Percentiles rank a stretch among this genome's conserved stretches.
Conservation (phyloP, 768 basidiomycete genomes). For the Pholiota conissans region DNA sequence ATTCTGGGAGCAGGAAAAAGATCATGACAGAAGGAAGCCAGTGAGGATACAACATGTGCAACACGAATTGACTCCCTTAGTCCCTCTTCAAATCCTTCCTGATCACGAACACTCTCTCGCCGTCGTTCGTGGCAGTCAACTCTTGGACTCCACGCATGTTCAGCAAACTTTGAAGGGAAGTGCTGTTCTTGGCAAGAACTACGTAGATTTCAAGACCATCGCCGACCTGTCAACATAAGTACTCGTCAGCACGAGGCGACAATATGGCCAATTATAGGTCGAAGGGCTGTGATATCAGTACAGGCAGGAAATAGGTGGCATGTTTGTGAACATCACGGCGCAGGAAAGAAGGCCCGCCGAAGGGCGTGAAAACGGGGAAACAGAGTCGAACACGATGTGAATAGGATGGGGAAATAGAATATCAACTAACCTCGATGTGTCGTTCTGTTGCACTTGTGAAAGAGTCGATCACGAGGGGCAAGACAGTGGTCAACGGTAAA, state of each 20-base stretch:
- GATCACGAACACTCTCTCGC: conserved; percentile 76
- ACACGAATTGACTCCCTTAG: conserved; percentile 32
- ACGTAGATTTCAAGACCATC: conserved; percentile 94
- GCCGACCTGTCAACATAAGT: conserved; percentile 63
- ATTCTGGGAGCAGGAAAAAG: conserved; percentile 18
- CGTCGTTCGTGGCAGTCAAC: conserved; percentile 56
- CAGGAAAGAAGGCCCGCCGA: conserved; percentile 1
- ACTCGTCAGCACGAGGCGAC: conserved; percentile 15
- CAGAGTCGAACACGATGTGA: conserved; percentile 5
- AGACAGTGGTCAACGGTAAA: conserved; percentile 76
- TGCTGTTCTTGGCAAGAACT: conserved; percentile 69
- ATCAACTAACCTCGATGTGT: conserved; percentile 82
- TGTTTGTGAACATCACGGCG: neutral
- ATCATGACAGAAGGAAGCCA: conserved; percentile 20
- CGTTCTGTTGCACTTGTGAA: conserved; percentile 98
- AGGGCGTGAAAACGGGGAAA: conserved; percentile 7
- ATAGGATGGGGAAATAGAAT: conserved; percentile 9
- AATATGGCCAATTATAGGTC: neutral
- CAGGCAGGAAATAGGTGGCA: conserved; percentile 9
- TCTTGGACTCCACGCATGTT: conserved; percentile 60
- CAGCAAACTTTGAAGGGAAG: conserved; percentile 55
- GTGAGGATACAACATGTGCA: conserved; percentile 17
- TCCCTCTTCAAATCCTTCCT: conserved; percentile 84
- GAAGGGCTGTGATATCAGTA: conserved; percentile 4
- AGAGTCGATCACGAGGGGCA: conserved; percentile 90